Evolutionary conservation across 805 yeast genomes (phyloP), one percentile per base, ranked within the genome.

Genomic region (Cyberlindnera sargentensis): DNA sequence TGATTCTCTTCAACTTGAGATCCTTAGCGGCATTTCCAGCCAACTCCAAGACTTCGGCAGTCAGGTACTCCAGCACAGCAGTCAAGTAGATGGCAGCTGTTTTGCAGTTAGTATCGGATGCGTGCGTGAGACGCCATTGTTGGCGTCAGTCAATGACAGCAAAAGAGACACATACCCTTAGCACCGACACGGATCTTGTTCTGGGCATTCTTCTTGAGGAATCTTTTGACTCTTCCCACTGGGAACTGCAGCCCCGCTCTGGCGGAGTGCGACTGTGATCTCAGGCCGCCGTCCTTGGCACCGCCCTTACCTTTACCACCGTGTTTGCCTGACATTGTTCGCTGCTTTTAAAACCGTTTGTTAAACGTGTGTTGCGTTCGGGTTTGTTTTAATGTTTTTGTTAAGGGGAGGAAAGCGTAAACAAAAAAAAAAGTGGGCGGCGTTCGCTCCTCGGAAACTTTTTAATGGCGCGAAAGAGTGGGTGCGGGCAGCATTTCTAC

Each of bases 1-100:
- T 89, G 65, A 90, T 90, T 82, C 98, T 88, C 71, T 90, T 89
- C 56, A 88, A 93, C 66, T 87, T 86, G 65, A 88, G 75, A 62
- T 91, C 97, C 67, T 91, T 89, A 37, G 98, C 97, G 32, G 98
- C 98, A 65, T 91, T 91, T 69, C 98, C 97, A 46, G 98, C 97
- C 76, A 91, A 75, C 73, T 91, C 98, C 60, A 91, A 76, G 40
- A 91, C 95, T 73, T 91, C 98, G 33, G 98, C 97, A 43, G 97
- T 89, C 62, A 91, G 73, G 70, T 91, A 91, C 68, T 91, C 98
- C 54, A 91, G 78, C 36, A 91, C 98, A 23, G 97, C 96, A 44
- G 97, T 90, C 53, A 91, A 75, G 66, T 91, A 91, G 50, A 91
- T 91, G 40, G 99, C 98, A 36, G 96, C 82, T 64, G 42, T 30